Evolutionary conservation across 805 yeast species (phyloP).

Genomic region (Candida ficus): DNA sequence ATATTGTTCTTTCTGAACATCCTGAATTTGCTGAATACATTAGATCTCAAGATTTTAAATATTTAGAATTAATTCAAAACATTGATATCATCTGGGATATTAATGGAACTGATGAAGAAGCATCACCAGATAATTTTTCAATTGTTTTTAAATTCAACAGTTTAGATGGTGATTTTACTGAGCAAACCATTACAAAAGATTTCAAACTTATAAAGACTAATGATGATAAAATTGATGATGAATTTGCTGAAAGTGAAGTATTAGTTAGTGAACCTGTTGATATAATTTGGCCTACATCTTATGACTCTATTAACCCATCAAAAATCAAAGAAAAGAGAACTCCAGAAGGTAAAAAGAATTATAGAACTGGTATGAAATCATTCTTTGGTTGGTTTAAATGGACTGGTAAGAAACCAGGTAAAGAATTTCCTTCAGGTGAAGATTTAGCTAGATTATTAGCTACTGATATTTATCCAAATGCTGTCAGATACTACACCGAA

Average conservation of each 20-base stretch:
- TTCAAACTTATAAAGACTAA: conserved; percentile 37
- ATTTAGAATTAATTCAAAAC: conserved; percentile 60
- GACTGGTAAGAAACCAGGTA: conserved; percentile 76
- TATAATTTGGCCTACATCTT: conserved; percentile 66
- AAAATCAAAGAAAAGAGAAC: conserved; percentile 41
- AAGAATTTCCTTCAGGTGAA: conserved; percentile 74
- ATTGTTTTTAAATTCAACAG: conserved; percentile 55
- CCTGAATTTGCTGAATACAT: conserved; percentile 82
- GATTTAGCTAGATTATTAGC: conserved; percentile 65
- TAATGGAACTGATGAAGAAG: conserved; percentile 28
- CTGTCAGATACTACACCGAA: conserved; percentile 75
- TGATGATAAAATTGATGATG: conserved; percentile 32
- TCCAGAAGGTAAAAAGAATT: conserved; percentile 52
- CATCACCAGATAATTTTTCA: conserved; percentile 49
- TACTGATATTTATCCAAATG: conserved; percentile 82
- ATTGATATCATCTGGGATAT: conserved; percentile 53
- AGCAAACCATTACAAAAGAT: conserved; percentile 54
- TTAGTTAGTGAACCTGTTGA: conserved; percentile 49
- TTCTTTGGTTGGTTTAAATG: conserved; percentile 85
- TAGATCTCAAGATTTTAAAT: conserved; percentile 70
- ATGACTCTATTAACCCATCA: conserved; percentile 51
- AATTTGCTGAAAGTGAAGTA: conserved; percentile 47
- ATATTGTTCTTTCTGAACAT: conserved; percentile 74
- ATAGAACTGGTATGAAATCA: conserved; percentile 70
- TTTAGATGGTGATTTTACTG: conserved; percentile 40